Evolutionary conservation across 352 stramenopile species (phyloP).

Genomic region (Phytophthora meadii): DNA sequence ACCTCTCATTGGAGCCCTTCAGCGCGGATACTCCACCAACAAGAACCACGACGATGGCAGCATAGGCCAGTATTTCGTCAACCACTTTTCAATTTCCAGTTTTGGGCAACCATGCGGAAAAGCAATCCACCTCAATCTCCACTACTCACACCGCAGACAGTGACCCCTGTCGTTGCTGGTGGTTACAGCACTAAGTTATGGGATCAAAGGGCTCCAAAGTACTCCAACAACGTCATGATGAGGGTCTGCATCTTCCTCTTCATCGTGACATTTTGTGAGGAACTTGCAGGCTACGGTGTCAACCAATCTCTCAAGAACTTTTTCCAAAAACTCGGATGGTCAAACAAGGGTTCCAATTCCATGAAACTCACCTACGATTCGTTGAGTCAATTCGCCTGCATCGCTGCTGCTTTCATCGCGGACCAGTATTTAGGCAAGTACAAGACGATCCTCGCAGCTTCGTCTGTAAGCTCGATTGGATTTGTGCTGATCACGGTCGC

Average conservation of each 20-base stretch:
- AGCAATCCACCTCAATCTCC: constrained; percentile 9
- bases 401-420: constrained; percentile 61
- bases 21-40: neutral
- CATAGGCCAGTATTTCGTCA: neutral
- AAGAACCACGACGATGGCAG: neutral
- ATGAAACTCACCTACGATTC: constrained; percentile 76
- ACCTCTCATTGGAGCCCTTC: constrained; percentile 2
- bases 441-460: constrained; percentile 30
- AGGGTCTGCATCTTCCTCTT: constrained; percentile 65
- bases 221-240: constrained; percentile 58
- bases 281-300: constrained; percentile 64
- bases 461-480: constrained; percentile 48
- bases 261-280: constrained; percentile 43
- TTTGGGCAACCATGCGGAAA: constrained; percentile 10
- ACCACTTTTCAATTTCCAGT: constrained; percentile 9
- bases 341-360: constrained; percentile 55
- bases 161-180: constrained; percentile 13
- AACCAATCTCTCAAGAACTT: constrained; percentile 73
- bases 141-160: constrained; percentile 16
- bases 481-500: constrained; percentile 57
- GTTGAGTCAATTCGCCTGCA: constrained; percentile 63
- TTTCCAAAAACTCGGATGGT: constrained; percentile 65
- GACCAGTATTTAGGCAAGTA: constrained; percentile 62
- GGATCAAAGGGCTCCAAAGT: constrained; percentile 55
- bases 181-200: constrained; percentile 37